A percentile compares a stretch with the other conserved stretches of the same genome.
phyloP scores from a whole-genome alignment of 371 early-diverging fungal species.

The Zychaea mexicana region DNA sequence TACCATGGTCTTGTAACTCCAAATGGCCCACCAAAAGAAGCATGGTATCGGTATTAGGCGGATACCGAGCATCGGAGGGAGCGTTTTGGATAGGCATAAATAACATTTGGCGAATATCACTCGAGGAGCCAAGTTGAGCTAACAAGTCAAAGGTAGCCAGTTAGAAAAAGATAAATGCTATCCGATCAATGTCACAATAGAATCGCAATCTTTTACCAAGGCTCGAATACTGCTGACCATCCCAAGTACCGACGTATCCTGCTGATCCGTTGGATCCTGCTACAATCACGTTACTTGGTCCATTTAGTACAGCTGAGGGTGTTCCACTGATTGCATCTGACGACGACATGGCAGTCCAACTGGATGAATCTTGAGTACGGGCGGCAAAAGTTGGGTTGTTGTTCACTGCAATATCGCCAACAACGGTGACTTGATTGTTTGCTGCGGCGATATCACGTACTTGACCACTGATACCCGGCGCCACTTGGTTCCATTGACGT shows the following conservation, averaged over 20 bases:
- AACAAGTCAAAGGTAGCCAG: conserved; percentile 19
- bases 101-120: conserved; percentile 29
- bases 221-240: conserved; percentile 15
- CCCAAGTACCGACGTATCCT: conserved; percentile 21
- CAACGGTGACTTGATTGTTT: conserved; percentile 12
- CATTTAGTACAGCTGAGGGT: conserved; percentile 25
- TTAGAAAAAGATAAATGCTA: neutral
- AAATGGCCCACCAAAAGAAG: conserved; percentile 59
- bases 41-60: conserved; percentile 30
- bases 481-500: conserved; percentile 39
- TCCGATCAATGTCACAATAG: neutral
- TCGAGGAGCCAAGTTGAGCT: conserved; percentile 20
- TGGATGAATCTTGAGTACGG: conserved; percentile 5
- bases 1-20: conserved; percentile 36
- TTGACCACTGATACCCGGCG: conserved; percentile 16
- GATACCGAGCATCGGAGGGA: conserved; percentile 22
- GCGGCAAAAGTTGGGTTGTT: conserved; percentile 33
- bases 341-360: conserved; percentile 36
- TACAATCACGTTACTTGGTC: conserved; percentile 25
- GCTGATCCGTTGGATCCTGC: conserved; percentile 24
- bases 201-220: conserved; percentile 10
- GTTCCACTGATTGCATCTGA: conserved; percentile 22
- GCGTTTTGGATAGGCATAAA: conserved; percentile 31
- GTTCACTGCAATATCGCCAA: conserved; percentile 28
- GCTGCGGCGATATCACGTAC: conserved; percentile 13